Evolutionary conservation across 768 basidiomycete genomes (phyloP), one percentile per base, ranked within the genome.

Genomic region (Leccinellum luteum): DNA sequence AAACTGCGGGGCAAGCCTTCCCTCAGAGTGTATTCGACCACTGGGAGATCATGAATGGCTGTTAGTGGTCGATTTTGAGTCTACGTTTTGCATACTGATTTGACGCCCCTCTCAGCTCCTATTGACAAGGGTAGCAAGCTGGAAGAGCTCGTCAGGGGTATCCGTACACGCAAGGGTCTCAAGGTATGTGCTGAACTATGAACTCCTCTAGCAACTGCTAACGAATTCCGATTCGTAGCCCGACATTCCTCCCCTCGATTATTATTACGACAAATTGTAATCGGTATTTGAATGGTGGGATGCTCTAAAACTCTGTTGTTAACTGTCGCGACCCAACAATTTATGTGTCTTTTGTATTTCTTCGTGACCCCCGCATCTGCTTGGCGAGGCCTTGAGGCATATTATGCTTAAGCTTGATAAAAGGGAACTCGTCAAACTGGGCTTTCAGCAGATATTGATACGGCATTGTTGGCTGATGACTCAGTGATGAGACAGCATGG

Each of bases 1-100:
- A 89, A 51, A 98, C 97, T 43, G 85, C 83, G 70, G 97, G 97
- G 52, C 96, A 99, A 80, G 97, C 97, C 63, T 98, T 98, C 93
- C 95, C 97, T 51, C 97, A 98, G 76, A 73, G 79, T 69, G 94
- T 95, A 70, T 90, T 96, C 69, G 94, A 95, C 70, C 93, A 94
- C 74, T 94, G 92, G 90, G 89, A 92, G 69, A 60, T 86, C 61
- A 91, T 94, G 89, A 78, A 74, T 64, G 91, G 92, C 70, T 81
- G 89, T 89, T 69, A 74, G 89, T 78, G 19, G n/a, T 50, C 38
- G 12, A 41, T 38, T 51, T 4, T 14, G 52, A 38, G 6, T 49
- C 25, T 51, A 2, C 19, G 48, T 25, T 12, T 28, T 35, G 5
- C 19, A 52, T 30, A 25, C 54, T 61, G 17, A 67, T 31, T 48